Conservation (phyloP, 306 rosid species). For the Begonia fuchsioides region DNA sequence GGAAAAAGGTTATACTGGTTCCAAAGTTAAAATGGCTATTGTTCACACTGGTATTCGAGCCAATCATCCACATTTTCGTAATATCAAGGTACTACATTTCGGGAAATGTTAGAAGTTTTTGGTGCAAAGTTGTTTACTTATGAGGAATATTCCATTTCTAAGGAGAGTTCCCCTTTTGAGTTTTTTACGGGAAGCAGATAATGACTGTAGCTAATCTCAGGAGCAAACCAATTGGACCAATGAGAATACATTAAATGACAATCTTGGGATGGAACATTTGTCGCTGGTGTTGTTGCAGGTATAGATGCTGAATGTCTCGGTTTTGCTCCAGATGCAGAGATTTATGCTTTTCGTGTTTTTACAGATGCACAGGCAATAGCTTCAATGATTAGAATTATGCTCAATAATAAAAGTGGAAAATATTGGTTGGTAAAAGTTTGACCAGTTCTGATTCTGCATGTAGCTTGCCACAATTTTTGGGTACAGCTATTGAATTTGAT, state of each 20-base stretch:
- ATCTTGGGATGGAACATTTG: constrained; percentile 96
- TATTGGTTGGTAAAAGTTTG: background rate
- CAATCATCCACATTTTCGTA: constrained; percentile 84
- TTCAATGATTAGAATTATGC: background rate
- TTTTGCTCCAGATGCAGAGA: constrained; percentile 95
- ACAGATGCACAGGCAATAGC: constrained; percentile 96
- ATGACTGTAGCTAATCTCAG: constrained; percentile 24
- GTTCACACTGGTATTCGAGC: constrained; percentile 92
- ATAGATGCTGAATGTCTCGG: constrained; percentile 81
- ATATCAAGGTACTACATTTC: constrained; percentile 57
- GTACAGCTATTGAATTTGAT: too few relatives aligned
- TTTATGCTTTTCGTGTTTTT: constrained; percentile 94
- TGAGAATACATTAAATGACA: constrained; percentile 83
- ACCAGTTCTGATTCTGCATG: too few relatives aligned
- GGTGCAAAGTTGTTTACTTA: too few relatives aligned
- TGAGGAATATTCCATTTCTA: too few relatives aligned
- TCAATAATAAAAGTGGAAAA: constrained; percentile 4
- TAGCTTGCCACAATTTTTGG: too few relatives aligned
- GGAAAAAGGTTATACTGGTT: constrained; percentile 74
- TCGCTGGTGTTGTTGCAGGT: constrained; percentile 94
- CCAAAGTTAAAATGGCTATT: constrained; percentile 89
- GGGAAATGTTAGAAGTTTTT: background rate
- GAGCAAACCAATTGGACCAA: constrained; percentile 99
- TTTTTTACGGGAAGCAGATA: constrained; percentile 5
- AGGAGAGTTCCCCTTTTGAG: background rate